Evolutionary conservation across 768 basidiomycete genomes (phyloP).

Genomic region (Lyophyllum atratum): DNA sequence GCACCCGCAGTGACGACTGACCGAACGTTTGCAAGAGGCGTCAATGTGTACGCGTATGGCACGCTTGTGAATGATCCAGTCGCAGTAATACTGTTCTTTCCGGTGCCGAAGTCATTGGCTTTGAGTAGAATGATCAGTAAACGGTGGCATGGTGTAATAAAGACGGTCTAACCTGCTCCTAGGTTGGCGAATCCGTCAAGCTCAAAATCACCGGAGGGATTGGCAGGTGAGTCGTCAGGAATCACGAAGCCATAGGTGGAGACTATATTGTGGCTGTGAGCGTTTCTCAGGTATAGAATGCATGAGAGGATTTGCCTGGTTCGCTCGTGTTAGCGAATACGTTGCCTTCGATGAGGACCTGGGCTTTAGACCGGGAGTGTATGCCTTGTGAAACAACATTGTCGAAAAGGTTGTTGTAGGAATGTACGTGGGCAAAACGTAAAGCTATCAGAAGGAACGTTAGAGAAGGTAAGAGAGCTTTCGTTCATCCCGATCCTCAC

Average conservation of each 20-base stretch:
- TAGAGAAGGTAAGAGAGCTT: background rate
- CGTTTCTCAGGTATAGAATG: no score
- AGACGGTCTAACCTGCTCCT: conserved; percentile 15
- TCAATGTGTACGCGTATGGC: conserved; percentile 19
- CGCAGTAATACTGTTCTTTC: conserved; percentile 22
- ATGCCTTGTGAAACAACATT: conserved; percentile 24
- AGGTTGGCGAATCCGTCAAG: conserved; percentile 23
- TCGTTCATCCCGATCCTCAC: conserved; percentile 1
- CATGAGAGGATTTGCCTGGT: conserved; percentile 11
- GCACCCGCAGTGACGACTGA: conserved; percentile 16
- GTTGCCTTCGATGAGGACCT: conserved; percentile 25
- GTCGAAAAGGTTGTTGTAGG: conserved; percentile 22
- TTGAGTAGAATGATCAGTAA: background rate
- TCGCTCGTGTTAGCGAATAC: conserved; percentile 21
- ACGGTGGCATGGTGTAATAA: background rate
- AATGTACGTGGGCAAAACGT: conserved; percentile 22
- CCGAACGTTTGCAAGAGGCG: conserved; percentile 18
- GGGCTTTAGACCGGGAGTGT: conserved; percentile 21
- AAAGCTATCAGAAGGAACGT: conserved; percentile 10
- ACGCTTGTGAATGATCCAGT: conserved; percentile 23
- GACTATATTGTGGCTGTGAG: conserved; percentile 1
- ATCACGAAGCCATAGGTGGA: conserved; percentile 26
- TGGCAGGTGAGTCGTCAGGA: conserved; percentile 22
- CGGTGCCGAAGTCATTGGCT: conserved; percentile 22
- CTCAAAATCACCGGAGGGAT: conserved; percentile 22